These are phyloP conservation scores for Harrya chromipes DNA, from an alignment of 768 basidiomycete genomes.

Conservation along the genomic window DNA sequence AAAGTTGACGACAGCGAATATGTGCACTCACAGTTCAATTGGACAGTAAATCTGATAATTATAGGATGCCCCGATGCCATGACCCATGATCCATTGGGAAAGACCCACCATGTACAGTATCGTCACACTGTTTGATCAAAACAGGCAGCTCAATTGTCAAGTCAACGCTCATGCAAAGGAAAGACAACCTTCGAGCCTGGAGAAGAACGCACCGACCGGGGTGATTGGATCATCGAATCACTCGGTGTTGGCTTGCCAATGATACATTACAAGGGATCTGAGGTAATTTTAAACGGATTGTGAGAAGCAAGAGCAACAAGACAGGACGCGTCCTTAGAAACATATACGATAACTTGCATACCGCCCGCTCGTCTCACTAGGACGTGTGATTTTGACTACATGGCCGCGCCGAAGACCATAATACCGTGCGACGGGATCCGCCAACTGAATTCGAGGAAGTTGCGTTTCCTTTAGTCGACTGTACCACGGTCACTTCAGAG, in stretches of 20 bases:
- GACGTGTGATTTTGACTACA: slow-evolving; percentile 97
- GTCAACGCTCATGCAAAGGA: not conserved
- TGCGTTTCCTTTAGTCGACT: slow-evolving; percentile 98
- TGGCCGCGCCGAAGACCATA: slow-evolving; percentile 94
- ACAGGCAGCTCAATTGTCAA: not conserved
- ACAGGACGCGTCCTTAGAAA: slow-evolving; percentile 45
- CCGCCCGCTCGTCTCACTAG: slow-evolving; percentile 94
- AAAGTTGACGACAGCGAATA: not conserved
- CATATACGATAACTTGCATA: slow-evolving; percentile 93
- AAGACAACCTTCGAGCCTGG: not conserved
- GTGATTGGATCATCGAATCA: not conserved
- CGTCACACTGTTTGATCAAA: too few species aligned
- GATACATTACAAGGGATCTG: slow-evolving; percentile 15
- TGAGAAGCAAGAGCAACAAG: slow-evolving; percentile 1
- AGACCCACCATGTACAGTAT: not conserved
- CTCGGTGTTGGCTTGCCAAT: slow-evolving; percentile 3
- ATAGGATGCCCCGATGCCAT: too few species aligned
- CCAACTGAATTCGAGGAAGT: slow-evolving; percentile 92
- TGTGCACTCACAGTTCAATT: not conserved
- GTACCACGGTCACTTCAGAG: slow-evolving; percentile 9
- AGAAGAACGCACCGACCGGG: slow-evolving; percentile 2
- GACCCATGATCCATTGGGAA: too few species aligned
- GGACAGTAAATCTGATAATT: too few species aligned
- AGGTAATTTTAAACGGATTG: slow-evolving; percentile 1
- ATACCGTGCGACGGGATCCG: slow-evolving; percentile 97